Evolutionary conservation across 768 basidiomycete genomes (phyloP).

Genomic region (Pulveroboletus sp.): DNA sequence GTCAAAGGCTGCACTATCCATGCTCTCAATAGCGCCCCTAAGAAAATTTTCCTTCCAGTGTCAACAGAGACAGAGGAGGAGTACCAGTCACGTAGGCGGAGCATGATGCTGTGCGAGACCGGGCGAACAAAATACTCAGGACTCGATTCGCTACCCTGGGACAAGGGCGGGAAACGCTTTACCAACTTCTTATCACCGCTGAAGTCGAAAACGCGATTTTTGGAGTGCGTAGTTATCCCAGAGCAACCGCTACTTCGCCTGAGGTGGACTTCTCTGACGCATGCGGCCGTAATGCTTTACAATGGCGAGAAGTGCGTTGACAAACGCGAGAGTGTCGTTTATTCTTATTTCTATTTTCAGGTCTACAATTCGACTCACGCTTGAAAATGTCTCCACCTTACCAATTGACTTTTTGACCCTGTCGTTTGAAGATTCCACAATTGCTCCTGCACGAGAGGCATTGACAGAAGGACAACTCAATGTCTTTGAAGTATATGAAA

Average conservation of each 20-base stretch:
- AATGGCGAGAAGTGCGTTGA: conserved; percentile 80
- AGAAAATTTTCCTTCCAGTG: conserved; percentile 74
- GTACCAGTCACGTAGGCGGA: conserved; percentile 49
- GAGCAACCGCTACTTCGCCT: conserved; percentile 87
- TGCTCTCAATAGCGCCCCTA: conserved; percentile 62
- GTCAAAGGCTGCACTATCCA: conserved; percentile 79
- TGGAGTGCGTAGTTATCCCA: conserved; percentile 80
- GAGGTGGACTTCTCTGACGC: conserved; percentile 81
- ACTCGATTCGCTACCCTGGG: conserved; percentile 65
- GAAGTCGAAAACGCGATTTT: conserved; percentile 41
- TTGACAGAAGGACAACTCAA: conserved; percentile 77
- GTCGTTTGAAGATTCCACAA: conserved; percentile 88
- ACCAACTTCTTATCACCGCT: conserved; percentile 24
- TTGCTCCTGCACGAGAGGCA: conserved; percentile 66
- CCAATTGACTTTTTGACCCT: conserved; percentile 84
- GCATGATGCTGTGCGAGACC: conserved; percentile 57
- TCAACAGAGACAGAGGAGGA: conserved; percentile 69
- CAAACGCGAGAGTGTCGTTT: background rate
- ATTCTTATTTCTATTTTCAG: conserved; percentile 37
- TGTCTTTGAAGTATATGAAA: conserved; percentile 85
- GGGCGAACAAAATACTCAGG: conserved; percentile 73
- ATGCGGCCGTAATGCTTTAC: conserved; percentile 93
- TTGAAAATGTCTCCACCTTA: conserved; percentile 84
- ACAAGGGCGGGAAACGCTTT: conserved; percentile 42
- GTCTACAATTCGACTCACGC: conserved; percentile 74